Evolutionary conservation across 805 yeast species (phyloP), one percentile per base, ranked within the genome.

Genomic region (Kurtzmaniella cleridarum): DNA sequence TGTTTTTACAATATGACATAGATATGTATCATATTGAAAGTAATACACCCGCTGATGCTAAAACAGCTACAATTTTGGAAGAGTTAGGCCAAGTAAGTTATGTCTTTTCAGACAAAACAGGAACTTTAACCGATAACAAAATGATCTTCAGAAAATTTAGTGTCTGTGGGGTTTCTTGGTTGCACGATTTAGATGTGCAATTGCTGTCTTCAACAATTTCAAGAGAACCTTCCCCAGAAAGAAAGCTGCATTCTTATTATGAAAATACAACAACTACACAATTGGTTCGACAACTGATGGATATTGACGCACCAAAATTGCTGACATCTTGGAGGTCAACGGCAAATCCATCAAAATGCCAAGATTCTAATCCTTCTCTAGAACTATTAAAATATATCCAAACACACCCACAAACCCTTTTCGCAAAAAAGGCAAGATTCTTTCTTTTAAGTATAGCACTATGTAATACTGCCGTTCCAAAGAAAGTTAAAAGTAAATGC

Each of bases 61-160:
- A 91, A 56, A 90, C 98, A 0, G 96, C 98, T 0, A 86, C 97
- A 0, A 88, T 93, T 48, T 74, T 93, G 47, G 99, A 93, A 57
- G 98, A 93, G 61, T 68, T 93, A 50, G 99, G 99, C 2, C 99
- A 93, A 57, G 97, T 95, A 1, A 83, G 95, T 35, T 90, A 91
- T 55, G 75, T 93, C 3, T 93, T 93, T 58, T 85, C 96, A 43
- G 99, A 93, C 61, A 93, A 93, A 59, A 93, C 98, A 0, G 99
- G 99, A 8, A 93, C 99, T 0, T 71, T 93, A 44, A 93, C 99
- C 0, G 98, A 93, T 51, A 93, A 93, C 56, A 65, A 81, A 50
- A 93, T 93, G 99, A 65, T 91, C 20, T 93, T 93, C 59, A 73
- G 96, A 34, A 90, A 90, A 54, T 76, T 91, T 48, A 78, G 95